Percentiles rank a stretch among this genome's conserved stretches.
phyloP scores from a whole-genome alignment of 2,329 filamentous ascomycete species.

The Aspergillus niger region DNA sequence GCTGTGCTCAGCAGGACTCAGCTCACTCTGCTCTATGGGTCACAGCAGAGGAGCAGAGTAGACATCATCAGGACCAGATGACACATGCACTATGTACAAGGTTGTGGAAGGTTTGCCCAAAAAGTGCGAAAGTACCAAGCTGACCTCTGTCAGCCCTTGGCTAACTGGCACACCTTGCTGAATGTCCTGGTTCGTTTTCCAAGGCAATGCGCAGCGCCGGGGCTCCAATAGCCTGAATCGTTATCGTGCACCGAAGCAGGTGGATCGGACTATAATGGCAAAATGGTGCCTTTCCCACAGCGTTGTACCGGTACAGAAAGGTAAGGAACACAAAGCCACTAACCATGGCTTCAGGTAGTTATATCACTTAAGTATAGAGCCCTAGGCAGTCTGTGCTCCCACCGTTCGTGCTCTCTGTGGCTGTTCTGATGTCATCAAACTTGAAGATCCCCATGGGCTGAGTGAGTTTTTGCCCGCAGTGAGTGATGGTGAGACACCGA shows the following conservation, averaged over 20 bases:
- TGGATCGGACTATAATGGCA: neutral
- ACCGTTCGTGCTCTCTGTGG: neutral
- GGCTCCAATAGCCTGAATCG: constrained; percentile 3
- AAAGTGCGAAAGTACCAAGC: neutral
- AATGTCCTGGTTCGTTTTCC: neutral
- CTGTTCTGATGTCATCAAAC: constrained; percentile 1
- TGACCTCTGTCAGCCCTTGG: neutral
- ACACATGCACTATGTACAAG: neutral
- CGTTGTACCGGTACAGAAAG: neutral
- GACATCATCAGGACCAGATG: neutral
- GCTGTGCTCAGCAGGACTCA: neutral
- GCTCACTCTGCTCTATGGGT: neutral
- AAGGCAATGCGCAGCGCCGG: neutral
- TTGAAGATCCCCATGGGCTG: neutral
- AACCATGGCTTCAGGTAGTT: neutral
- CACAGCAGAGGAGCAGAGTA: neutral
- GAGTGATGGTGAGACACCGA: neutral
- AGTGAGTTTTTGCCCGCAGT: neutral
- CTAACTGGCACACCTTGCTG: neutral
- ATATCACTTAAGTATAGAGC: neutral
- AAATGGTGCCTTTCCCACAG: neutral
- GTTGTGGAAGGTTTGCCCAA: neutral
- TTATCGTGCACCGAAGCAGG: neutral
- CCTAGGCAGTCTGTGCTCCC: neutral
- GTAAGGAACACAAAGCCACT: neutral